These are phyloP conservation scores for Boletellus deceptivus DNA, from an alignment of 1,284 basidiomycete genomes.

Conservation along the genomic window DNA sequence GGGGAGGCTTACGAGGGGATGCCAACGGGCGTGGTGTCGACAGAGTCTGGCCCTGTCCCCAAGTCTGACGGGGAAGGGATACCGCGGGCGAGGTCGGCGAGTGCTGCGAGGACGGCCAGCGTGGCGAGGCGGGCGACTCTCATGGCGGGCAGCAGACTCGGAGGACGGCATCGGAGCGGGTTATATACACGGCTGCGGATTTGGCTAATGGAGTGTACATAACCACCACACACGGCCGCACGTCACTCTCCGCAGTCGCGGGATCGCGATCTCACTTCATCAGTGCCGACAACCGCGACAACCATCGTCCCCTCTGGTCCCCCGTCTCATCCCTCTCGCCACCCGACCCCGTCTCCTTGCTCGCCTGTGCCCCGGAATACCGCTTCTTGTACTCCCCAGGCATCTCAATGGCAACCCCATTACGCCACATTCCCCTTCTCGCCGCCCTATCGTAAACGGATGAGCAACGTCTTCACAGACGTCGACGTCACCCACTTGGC, in stretches of 20 bases:
- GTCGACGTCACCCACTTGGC: slow-evolving; percentile 55
- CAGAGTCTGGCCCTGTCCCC: too few species aligned
- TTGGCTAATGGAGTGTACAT: not conserved
- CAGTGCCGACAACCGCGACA: slow-evolving; percentile 11
- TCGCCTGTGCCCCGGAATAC: slow-evolving; percentile 28
- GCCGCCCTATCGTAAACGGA: slow-evolving; percentile 40
- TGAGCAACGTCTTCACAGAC: too few species aligned
- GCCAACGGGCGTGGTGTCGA: slow-evolving; percentile 12
- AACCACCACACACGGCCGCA: too few species aligned
- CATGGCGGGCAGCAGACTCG: slow-evolving; percentile 6
- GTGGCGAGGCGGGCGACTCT: slow-evolving; percentile 3
- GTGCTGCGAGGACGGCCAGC: not conserved
- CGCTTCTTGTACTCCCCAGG: slow-evolving; percentile 82
- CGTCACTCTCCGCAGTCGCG: too few species aligned
- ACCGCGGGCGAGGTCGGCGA: slow-evolving; percentile 2
- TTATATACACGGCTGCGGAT: slow-evolving; percentile 5
- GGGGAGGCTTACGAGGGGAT: slow-evolving; percentile 20
- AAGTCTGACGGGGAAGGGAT: not conserved
- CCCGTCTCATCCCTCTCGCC: not conserved
- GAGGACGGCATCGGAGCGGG: not conserved
- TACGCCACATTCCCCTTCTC: slow-evolving; percentile 70
- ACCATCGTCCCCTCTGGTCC: slow-evolving; percentile 1
- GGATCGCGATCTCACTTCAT: slow-evolving; percentile 3
- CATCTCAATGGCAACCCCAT: slow-evolving; percentile 56
- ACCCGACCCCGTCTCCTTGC: slow-evolving; percentile 1